Base-by-base conservation (phyloP, 176 grass and related monocot species). In the Paspalum notatum region DNA sequence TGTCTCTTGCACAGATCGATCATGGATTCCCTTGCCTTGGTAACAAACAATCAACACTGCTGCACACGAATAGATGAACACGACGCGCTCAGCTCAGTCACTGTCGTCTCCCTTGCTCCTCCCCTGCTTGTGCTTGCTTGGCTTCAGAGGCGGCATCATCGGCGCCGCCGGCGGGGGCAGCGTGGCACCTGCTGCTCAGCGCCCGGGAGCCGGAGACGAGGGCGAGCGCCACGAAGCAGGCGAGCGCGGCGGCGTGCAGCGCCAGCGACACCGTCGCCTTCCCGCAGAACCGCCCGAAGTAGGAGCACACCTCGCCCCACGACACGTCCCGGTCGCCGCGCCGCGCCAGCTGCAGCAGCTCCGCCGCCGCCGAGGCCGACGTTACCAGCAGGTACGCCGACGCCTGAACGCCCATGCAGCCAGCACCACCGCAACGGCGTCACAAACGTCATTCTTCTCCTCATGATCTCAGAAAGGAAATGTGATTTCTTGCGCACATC, bases 231-330 rank as follows among this genome's bases (percentile, higher is more conserved):
- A 90, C 74, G 92, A 95, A 95, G 86, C 92, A 95, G 10, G 91
- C 55, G 10, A 95, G 79, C 22, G 90, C 96, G 38, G 80, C 76
- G 66, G 79, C 77, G 80, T 99, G 92, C 54, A 99, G 82, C 14
- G 62, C 88, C 20, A 93, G 74, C n/a, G 96, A 91, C 39, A 86
- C 46, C 51, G 86, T 99, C 56, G 80, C 84, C 75, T 58, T 93
- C 25, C 75, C 76, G 88, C 93, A 99, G 87, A 99, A 99, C 7
- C 15, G 55, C 8, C 96, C 90, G 81, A 87, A 99, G 91, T 95
- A 99, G 84, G 93, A 95, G 79, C 93, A 99, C 71, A 79, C 96
- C 81, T 99, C 96, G 20, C 96, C 84, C 93, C 96, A 95, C 56
- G 90, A 99, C 59, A 86, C 96, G 51, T 88, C 64, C 62, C 57